phyloP scores from a whole-genome alignment of 306 rosid genomes.

The Ormosia semicastrata region DNA sequence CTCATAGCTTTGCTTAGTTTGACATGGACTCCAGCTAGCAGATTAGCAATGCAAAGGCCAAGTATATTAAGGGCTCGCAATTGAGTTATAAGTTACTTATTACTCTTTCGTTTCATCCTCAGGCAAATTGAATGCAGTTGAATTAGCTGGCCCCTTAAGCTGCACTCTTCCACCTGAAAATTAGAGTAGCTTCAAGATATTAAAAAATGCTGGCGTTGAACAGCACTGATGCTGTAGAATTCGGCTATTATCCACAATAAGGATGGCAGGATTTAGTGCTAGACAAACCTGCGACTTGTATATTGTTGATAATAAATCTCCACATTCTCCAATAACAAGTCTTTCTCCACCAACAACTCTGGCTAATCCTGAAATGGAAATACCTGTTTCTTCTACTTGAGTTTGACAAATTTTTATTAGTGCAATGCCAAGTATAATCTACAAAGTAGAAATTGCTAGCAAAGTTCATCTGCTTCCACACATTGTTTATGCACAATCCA shows the following conservation, averaged over 20 bases:
- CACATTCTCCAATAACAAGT: conserved; percentile 65
- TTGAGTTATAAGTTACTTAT: conserved; percentile 16
- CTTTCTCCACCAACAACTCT: conserved; percentile 68
- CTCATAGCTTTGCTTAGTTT: neutral
- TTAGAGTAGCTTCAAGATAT: conserved; percentile 12
- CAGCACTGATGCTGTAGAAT: neutral
- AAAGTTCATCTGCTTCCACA: neutral
- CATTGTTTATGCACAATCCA: neutral
- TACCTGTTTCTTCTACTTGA: conserved; percentile 71
- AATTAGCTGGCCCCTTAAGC: conserved; percentile 69
- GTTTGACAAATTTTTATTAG: conserved; percentile 30
- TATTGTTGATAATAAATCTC: conserved; percentile 56
- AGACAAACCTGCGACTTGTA: conserved; percentile 59
- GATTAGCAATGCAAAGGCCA: no score
- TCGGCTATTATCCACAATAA: neutral
- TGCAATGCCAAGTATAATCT: neutral
- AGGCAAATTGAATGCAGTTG: conserved; percentile 42
- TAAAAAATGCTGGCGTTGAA: neutral
- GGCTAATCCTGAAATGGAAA: conserved; percentile 69
- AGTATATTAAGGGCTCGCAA: neutral
- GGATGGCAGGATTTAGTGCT: neutral
- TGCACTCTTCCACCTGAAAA: conserved; percentile 81
- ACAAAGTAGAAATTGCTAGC: no score
- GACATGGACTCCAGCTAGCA: no score
- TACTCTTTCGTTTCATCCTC: conserved; percentile 15